These are phyloP conservation scores for Imleria badia DNA, from an alignment of 768 basidiomycete species.

Conservation along the genomic window DNA sequence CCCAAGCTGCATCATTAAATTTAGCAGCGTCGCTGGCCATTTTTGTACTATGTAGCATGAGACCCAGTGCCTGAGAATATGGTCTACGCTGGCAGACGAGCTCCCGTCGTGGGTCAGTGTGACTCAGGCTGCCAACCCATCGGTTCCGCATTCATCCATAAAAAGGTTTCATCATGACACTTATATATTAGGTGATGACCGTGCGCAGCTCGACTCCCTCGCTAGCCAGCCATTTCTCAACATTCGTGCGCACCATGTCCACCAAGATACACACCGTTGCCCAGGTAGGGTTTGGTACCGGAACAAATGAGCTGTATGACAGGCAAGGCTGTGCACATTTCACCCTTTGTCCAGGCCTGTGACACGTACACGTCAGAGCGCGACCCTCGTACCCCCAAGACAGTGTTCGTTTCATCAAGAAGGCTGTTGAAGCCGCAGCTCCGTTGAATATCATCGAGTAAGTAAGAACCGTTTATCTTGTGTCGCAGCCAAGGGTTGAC, in stretches of 20 bases:
- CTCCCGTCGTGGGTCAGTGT: not conserved
- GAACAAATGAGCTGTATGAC: constrained; percentile 84
- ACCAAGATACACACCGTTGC: constrained; percentile 61
- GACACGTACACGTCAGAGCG: constrained; percentile 42
- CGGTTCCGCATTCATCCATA: constrained; percentile 3
- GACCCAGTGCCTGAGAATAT: too few species aligned
- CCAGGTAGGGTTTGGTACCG: constrained; percentile 69
- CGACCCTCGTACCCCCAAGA: constrained; percentile 79
- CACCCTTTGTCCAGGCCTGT: not conserved
- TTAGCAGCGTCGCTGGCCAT: too few species aligned
- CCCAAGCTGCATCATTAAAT: too few species aligned
- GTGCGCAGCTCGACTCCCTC: not conserved
- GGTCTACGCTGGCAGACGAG: too few species aligned
- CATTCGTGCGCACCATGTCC: constrained; percentile 26
- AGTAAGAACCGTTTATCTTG: constrained; percentile 19
- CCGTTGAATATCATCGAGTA: constrained; percentile 72
- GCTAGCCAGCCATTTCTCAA: not conserved
- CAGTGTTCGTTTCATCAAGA: constrained; percentile 61
- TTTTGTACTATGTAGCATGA: too few species aligned
- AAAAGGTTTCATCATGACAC: not conserved
- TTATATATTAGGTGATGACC: not conserved
- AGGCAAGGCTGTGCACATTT: not conserved
- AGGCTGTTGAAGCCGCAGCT: constrained; percentile 36
- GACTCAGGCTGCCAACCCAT: not conserved
- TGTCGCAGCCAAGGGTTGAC: not conserved